phyloP scores from a whole-genome alignment of 2,329 filamentous ascomycete genomes.

The Aspergillus neotritici region DNA sequence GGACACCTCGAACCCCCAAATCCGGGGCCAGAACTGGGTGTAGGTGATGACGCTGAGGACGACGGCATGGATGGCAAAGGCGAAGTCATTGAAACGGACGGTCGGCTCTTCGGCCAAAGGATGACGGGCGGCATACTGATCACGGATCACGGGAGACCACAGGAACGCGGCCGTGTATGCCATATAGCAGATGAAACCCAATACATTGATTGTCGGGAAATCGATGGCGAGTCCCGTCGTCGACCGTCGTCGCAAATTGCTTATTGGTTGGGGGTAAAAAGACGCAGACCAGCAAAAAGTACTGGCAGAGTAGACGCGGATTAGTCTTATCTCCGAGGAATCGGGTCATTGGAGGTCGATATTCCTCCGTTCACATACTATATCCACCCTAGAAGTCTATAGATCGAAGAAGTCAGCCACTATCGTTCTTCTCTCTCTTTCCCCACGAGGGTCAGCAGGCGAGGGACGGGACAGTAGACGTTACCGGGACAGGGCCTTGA shows the following conservation, averaged over 20 bases:
- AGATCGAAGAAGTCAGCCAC: conserved; percentile 32
- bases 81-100: conserved; percentile 82
- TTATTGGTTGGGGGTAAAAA: conserved; percentile 85
- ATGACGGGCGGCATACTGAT: conserved; percentile 79
- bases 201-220: conserved; percentile 68
- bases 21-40: conserved; percentile 64
- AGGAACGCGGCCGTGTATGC: conserved; percentile 70
- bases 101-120: conserved; percentile 68
- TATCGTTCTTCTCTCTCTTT: not conserved
- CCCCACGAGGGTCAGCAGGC: not conserved
- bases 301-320: conserved; percentile 21
- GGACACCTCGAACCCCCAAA: conserved; percentile 71
- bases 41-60: conserved; percentile 66
- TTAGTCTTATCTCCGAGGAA: not conserved
- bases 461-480: conserved; percentile 7
- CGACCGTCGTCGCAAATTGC: conserved; percentile 70
- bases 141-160: conserved; percentile 69
- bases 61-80: conserved; percentile 77
- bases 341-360: not conserved
- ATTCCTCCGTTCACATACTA: conserved; percentile 45
- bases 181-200: conserved; percentile 62
- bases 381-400: conserved; percentile 64
- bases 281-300: conserved; percentile 74
- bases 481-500: conserved; percentile 41
- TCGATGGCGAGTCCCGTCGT: conserved; percentile 83